Percentiles rank a stretch among this genome's conserved stretches.
phyloP scores from a whole-genome alignment of 1,284 basidiomycete genomes.

The Tylopilus microsporus region DNA sequence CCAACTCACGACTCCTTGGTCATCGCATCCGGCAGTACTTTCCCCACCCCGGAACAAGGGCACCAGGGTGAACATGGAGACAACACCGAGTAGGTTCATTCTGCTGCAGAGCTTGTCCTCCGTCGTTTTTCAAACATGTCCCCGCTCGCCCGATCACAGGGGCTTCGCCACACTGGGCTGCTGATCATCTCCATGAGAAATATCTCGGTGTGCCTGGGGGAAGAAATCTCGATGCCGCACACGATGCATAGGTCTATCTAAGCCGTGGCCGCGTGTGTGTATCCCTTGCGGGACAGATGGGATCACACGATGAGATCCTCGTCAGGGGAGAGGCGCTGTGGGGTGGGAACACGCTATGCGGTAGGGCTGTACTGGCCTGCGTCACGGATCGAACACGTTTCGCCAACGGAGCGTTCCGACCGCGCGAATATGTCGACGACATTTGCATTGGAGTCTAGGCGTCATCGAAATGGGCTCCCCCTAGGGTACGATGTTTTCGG shows the following conservation, averaged over 20 bases:
- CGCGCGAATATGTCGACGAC: not conserved
- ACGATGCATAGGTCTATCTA: slow-evolving; percentile 8
- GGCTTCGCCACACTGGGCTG: slow-evolving; percentile 40
- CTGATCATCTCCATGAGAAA: slow-evolving; percentile 14
- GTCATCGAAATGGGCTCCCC: not conserved
- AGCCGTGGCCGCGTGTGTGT: not conserved
- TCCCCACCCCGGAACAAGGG: slow-evolving; percentile 31
- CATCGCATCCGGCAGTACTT: not conserved
- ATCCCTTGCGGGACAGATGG: not conserved
- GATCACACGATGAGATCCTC: not conserved
- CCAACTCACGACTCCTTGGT: not conserved
- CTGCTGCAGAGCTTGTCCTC: not conserved
- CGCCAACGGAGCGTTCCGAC: not conserved
- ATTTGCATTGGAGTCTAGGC: not conserved
- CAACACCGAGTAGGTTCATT: slow-evolving; percentile 39
- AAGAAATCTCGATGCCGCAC: not conserved
- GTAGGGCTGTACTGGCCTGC: not conserved
- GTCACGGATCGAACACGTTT: not conserved
- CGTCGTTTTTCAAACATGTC: not conserved
- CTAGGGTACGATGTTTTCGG: not conserved
- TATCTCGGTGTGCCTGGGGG: slow-evolving; percentile 1
- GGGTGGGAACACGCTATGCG: slow-evolving; percentile 19
- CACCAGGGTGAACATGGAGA: slow-evolving; percentile 23
- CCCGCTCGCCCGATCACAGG: not conserved
- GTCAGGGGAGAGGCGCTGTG: slow-evolving; percentile 5